Evolutionary conservation across 805 yeast genomes (phyloP), one percentile per base, ranked within the genome.

Genomic region (Naumovozyma dairenensis): DNA sequence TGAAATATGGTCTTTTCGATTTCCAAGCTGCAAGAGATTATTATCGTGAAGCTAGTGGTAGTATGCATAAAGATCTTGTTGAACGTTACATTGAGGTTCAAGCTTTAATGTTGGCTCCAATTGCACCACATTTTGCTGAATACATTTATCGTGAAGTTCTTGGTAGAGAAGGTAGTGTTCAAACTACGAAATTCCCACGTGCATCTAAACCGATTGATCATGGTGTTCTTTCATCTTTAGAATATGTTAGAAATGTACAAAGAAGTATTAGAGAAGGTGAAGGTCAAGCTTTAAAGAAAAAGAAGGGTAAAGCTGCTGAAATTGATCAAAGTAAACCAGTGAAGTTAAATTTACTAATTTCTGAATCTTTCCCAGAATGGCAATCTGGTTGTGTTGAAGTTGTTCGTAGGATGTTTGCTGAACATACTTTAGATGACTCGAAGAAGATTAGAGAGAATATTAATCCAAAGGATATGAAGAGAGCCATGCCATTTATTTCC

Each of bases 401-500:
- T 34, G 89, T 86, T 20, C 73, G 87, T 49, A 77, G 77, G 47
- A 68, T 83, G 45, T 81, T 82, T 46, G 86, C 75, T 48, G 60
- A 57, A 29, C 77, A 74, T 24, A 60, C 72, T 19, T 66, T 81
- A 51, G 66, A 76, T 44, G 89, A 81, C 57, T 79, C 70, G 63
- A 70, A 69, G 51, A 65, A 63, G 37, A 65, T 81, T 48, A 79
- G 71, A 57, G 71, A 74, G 46, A 73, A 66, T 55, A 76, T 81
- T 40, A 64, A 66, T 19, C 83, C 83, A 45, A 79, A 77, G 59
- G 97, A 92, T 52, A 83, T 87, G 82, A 92, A 92, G 72, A 80
- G 93, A 49, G 96, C 95, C 39, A 92, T 92, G 97, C 97, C 97
- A 39, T 89, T 87, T 60, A 86, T 92, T 41, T 78, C 89, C 44